Evolutionary conservation across 371 early-diverging fungal genomes (phyloP), one percentile per base, ranked within the genome.

Genomic region (Mortierella sp.): DNA sequence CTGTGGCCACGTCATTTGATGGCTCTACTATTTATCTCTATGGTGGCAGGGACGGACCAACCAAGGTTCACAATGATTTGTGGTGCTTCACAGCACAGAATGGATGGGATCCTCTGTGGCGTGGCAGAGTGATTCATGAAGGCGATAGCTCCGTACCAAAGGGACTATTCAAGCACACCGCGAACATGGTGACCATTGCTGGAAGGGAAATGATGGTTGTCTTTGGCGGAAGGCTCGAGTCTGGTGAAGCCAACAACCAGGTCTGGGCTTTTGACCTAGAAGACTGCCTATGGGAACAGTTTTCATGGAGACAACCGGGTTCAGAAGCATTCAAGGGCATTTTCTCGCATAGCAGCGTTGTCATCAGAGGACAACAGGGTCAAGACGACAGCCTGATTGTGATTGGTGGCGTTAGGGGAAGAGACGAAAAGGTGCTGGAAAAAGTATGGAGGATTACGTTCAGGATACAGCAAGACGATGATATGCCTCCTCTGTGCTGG

Each of bases 1-100:
- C 77, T 28, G 66, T 65, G 0, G 61, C 31, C 0, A 40, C 65
- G 1, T 61, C 58, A 12, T 34, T 65, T 24, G 66, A 63, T 25
- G 77, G 66, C 3, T 45, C 65, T 1, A 50, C 69, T 0, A 57
- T 76, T 16, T 76, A 64, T 28, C 17, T 76, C 5, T 76, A 76
- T 28, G 70, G 77, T 21, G 77, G 77, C 0, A 61, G 77, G n/a
- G 77, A 76, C 41, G 77, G 77, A 1, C 77, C 77, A 10, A 64
- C 57, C 29, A 76, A 76, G 27, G 70, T 76, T 37, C 70, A 69
- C 50, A 76, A 76, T n/a, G 77, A 76, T 40, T 57, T 76, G 27
- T 76, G 77, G 77, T 24, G 61, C 39, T 76, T 53, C 50, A 53
- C 69, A 2, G 29, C 52, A 0, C 51, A 57, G 17, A 55, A 51